A percentile compares a stretch with the other conserved stretches of the same genome.
phyloP scores from a whole-genome alignment of 345 rosid genomes.

The Hibiscus mutabilis region DNA sequence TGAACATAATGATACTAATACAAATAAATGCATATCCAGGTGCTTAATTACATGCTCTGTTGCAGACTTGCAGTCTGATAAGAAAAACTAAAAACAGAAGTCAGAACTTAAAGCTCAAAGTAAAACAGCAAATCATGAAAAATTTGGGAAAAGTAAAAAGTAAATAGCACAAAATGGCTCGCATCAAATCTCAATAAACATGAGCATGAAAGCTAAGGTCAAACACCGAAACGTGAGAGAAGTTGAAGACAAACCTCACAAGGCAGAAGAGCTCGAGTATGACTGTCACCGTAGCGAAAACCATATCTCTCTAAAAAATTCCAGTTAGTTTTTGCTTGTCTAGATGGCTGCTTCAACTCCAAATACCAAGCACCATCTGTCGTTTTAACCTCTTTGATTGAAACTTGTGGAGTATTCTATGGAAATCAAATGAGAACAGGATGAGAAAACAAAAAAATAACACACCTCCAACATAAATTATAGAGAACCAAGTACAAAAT shows the following conservation, averaged over 20 bases:
- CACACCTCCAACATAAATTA: neutral
- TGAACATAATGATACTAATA: neutral
- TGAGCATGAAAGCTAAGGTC: conserved; percentile 3
- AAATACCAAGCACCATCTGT: conserved; percentile 60
- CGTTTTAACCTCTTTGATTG: conserved; percentile 43
- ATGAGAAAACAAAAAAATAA: neutral
- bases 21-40: neutral
- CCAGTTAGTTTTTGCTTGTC: conserved; percentile 48
- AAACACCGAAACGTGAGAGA: conserved; percentile 9
- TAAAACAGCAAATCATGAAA: neutral
- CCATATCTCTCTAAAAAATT: conserved; percentile 85
- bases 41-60: neutral
- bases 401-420: conserved; percentile 65
- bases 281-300: conserved; percentile 56
- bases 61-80: neutral
- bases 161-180: neutral
- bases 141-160: neutral
- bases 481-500: neutral
- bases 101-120: neutral
- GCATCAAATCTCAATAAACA: neutral
- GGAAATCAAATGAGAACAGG: neutral
- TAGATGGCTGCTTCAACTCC: conserved; percentile 65
- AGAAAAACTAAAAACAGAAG: neutral
- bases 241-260: conserved; percentile 63
- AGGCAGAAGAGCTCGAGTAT: conserved; percentile 62